phyloP scores from a whole-genome alignment of 805 yeast species.

The Wickerhamomyces strasburgensis region DNA sequence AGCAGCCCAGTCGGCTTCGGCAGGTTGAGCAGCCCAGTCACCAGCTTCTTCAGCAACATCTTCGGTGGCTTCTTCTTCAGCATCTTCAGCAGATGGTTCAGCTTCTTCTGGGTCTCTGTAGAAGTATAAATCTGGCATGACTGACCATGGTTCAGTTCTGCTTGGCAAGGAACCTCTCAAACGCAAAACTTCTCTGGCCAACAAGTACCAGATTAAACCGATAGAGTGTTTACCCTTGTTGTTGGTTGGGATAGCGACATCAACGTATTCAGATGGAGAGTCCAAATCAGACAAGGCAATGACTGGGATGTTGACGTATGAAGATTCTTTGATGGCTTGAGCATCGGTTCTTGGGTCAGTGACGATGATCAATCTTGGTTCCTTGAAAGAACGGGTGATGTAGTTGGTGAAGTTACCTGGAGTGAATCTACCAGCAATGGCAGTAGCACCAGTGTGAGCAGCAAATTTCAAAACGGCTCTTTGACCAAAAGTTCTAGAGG shows the following conservation, averaged over 20 bases:
- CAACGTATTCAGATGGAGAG: constrained; percentile 98
- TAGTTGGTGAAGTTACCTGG: constrained; percentile 99
- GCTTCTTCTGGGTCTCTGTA: constrained; percentile 99
- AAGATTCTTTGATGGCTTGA: constrained; percentile 99
- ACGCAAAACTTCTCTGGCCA: constrained; percentile 99
- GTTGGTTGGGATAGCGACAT: constrained; percentile 99
- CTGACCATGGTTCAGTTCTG: constrained; percentile 97
- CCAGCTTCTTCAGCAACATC: constrained; percentile 57
- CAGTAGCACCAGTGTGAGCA: constrained; percentile 99
- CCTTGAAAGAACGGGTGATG: constrained; percentile 99
- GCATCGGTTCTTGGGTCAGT: constrained; percentile 99
- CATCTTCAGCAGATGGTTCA: constrained; percentile 68
- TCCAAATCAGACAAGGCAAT: constrained; percentile 98
- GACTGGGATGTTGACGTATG: constrained; percentile 99
- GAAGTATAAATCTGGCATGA: constrained; percentile 99
- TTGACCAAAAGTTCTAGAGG: constrained; percentile 99
- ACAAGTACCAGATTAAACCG: constrained; percentile 99
- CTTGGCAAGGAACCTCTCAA: constrained; percentile 95
- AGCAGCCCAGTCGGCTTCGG: constrained; percentile 76
- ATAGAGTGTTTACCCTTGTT: constrained; percentile 99
- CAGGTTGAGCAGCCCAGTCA: constrained; percentile 65
- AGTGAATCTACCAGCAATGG: constrained; percentile 99
- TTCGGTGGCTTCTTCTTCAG: constrained; percentile 47
- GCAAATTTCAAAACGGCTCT: constrained; percentile 99
- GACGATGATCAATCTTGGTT: constrained; percentile 98